Base-by-base conservation (phyloP, 2,329 filamentous ascomycete genomes). In the Amauroascus verrucosus region DNA sequence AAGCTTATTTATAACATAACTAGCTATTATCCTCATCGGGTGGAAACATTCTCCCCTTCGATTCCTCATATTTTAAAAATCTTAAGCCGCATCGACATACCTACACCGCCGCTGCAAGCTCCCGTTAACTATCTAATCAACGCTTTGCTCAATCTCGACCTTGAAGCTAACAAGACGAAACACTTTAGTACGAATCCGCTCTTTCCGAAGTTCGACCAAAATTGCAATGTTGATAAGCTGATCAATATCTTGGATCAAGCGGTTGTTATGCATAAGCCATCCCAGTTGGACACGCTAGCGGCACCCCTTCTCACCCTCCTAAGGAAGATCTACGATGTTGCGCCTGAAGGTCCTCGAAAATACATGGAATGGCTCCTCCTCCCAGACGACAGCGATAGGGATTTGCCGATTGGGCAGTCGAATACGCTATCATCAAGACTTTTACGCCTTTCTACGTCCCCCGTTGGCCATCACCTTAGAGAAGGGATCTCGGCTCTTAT, bases 1-100 rank as follows among this genome's bases (percentile, higher is more conserved):
- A 96, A 95, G 64, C 76, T 97, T 38, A 72, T 95, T 49, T 97
- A 94, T 75, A 96, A 96, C 67, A 76, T 95, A 51, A 86, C 85
- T 1, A 83, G 90, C 61, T 82, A 83, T 62, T 85, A 84, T 62
- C 80, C 82, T 3, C 76, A 83, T 40, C 75, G 84, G 24, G 70
- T 72, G 3, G 66, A 73, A 0, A 70, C 75, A 0, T 94, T 96
- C 64, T 81, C 81, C 1, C 72, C 78, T 20, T 81, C 84, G 2
- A 77, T 94, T 40, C 77, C 82, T 9, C 76, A 82, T 55, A 79
- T 97, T 26, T 74, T 90, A 54, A 78, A 80, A 43, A 78, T 96
- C 16, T 73, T 97, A 14, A 68, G 69, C 28, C 78, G 77, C 58
- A 80, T 82, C 13, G 73, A 83, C 8, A 74, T 82, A 2, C 72